Conservation (phyloP, 2,329 filamentous ascomycete genomes). For the Anthostomella pinea region DNA sequence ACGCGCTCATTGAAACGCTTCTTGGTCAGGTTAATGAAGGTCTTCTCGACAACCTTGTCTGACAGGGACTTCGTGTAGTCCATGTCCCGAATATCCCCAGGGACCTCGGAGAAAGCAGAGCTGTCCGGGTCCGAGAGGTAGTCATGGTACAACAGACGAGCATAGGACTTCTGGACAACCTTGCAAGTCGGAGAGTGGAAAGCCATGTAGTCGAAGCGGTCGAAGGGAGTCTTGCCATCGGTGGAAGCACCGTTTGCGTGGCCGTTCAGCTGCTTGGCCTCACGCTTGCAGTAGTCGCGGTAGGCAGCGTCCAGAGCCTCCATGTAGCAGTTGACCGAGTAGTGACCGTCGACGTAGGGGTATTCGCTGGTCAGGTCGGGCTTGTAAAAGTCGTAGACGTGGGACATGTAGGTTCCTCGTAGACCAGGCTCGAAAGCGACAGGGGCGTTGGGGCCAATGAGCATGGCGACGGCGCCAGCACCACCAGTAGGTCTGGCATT, state of each 20-base stretch:
- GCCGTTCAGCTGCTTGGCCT: conserved; percentile 57
- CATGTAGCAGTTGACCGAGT: conserved; percentile 78
- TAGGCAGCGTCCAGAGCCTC: conserved; percentile 79
- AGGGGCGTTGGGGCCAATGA: conserved; percentile 75
- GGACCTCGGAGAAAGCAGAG: conserved; percentile 69
- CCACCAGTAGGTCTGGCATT: conserved; percentile 78
- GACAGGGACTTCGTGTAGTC: conserved; percentile 76
- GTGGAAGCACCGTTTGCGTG: conserved; percentile 46
- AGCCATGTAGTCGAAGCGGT: conserved; percentile 79
- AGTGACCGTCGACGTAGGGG: conserved; percentile 81
- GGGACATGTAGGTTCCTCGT: conserved; percentile 76
- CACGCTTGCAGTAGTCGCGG: conserved; percentile 74
- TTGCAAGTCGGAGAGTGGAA: conserved; percentile 89
- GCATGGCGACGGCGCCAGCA: conserved; percentile 74
- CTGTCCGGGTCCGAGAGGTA: conserved; percentile 69
- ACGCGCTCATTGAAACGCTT: conserved; percentile 80
- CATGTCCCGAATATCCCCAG: conserved; percentile 72
- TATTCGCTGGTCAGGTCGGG: conserved; percentile 85
- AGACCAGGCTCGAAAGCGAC: conserved; percentile 75
- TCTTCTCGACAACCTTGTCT: conserved; percentile 83
- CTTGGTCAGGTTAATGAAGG: conserved; percentile 80
- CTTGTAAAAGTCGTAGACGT: conserved; percentile 90
- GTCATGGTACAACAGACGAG: conserved; percentile 81
- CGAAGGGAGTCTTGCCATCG: conserved; percentile 60
- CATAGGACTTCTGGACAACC: conserved; percentile 81